These are phyloP conservation scores for Tylopilus sp. DNA, from an alignment of 1,284 basidiomycete genomes.

Conservation along the genomic window DNA sequence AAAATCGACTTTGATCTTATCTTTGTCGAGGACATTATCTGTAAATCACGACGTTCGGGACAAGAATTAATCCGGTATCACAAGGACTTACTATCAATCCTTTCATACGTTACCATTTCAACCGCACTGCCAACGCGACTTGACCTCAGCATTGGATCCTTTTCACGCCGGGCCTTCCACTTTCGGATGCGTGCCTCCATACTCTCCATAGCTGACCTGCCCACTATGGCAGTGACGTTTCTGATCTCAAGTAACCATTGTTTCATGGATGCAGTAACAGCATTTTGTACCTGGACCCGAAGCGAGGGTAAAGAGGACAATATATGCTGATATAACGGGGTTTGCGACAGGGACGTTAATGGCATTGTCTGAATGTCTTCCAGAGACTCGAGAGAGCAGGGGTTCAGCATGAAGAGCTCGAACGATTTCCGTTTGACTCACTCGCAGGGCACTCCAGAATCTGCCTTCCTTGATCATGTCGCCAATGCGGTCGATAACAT, in stretches of 20 bases:
- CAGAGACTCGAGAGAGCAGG: conserved; percentile 60
- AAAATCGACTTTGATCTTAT: conserved; percentile 87
- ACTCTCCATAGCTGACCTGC: conserved; percentile 83
- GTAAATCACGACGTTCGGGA: conserved; percentile 8
- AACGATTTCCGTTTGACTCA: conserved; percentile 47
- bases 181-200: conserved; percentile 84
- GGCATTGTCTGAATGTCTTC: conserved; percentile 94
- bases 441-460: conserved; percentile 95
- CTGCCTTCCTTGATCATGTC: conserved; percentile 90
- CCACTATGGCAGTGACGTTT: conserved; percentile 84
- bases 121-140: conserved; percentile 93
- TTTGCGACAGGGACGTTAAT: conserved; percentile 85
- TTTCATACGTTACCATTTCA: conserved; percentile 91
- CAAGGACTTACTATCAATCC: conserved; percentile 80
- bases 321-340: conserved; percentile 91
- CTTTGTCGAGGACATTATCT: conserved; percentile 93
- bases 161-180: conserved; percentile 82
- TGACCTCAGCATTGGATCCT: conserved; percentile 67
- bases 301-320: conserved; percentile 89
- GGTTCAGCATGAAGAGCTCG: conserved; percentile 29
- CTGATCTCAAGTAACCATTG: conserved; percentile 96
- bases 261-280: conserved; percentile 93
- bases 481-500: conserved; percentile 91
- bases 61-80: background rate
- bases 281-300: conserved; percentile 84